Base-by-base conservation (phyloP, 225 moss, liverwort and hornwort genomes). In the Pseudisothecium myosuroides region DNA sequence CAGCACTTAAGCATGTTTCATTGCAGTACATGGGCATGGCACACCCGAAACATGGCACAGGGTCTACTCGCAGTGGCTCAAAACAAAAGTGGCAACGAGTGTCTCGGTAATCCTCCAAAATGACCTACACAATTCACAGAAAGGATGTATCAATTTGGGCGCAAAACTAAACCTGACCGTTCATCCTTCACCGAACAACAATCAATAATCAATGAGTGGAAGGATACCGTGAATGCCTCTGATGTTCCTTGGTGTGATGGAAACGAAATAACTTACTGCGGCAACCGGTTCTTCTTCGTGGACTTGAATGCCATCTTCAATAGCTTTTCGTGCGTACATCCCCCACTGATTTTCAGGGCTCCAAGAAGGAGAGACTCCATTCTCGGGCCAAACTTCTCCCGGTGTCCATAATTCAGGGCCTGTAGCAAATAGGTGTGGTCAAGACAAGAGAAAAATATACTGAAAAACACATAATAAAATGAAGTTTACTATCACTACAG, bases 31-130 rank as follows among this genome's bases (percentile, higher is more conserved):
- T 9, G 27, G 96, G 92, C 47, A 95, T 94, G 21, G 96, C 89
- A 86, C 97, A 97, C 89, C 56, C 83, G 15, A 36, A 88, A 91
- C 97, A 97, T 75, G 93, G 81, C 29, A 96, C 90, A 67, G 94
- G 90, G 83, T 95, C 92, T 50, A 89, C 78, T 37, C 87, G 96
- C 62, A 95, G 93, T 68, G 87, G 37, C 75, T 93, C 93, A 83
- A 96, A 97, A 88, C 97, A 97, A 81, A 83, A 96, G 83, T 96
- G 94, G 68, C 97, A 97, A 86, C 94, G 92, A 4, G 92, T 84
- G 64, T 94, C 90, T 78, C 95, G 93, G 78, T 87, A 83, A 11
- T 88, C 56, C 89, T 97, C 94, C 43, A 92, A 83, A 24, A 97
- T 84, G 60, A 97, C 72, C 96, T 97, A 93, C 90, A 90, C 54